Evolutionary conservation across 257 asterid species (phyloP).

Genomic region (Leonotis leonurus): DNA sequence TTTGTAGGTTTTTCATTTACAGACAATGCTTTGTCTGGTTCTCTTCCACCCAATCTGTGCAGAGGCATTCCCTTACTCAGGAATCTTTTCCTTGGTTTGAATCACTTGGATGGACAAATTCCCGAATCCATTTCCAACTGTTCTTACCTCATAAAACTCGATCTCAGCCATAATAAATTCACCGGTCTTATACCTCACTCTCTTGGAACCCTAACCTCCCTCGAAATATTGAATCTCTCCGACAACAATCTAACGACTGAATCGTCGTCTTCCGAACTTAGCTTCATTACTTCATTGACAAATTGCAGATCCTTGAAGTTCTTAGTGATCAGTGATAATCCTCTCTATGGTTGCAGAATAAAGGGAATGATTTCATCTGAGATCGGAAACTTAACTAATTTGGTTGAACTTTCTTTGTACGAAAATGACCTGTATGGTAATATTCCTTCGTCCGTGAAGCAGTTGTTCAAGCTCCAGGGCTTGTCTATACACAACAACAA

Average conservation of each 20-base stretch:
- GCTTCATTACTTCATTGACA: slow-evolving; percentile 23
- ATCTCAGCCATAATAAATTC: not conserved
- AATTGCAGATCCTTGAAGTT: slow-evolving; percentile 17
- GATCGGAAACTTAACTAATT: not conserved
- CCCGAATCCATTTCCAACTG: slow-evolving; percentile 25
- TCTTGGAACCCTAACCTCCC: slow-evolving; percentile 16
- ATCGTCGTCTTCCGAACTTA: not conserved
- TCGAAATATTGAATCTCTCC: not conserved
- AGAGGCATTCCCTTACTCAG: no score
- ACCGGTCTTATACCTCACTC: slow-evolving; percentile 18
- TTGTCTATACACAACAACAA: not conserved
- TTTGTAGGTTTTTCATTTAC: no score
- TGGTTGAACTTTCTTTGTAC: not conserved
- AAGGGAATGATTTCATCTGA: not conserved
- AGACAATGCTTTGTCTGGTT: slow-evolving; percentile 14
- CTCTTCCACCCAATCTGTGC: slow-evolving; percentile 7
- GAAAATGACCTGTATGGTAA: no score
- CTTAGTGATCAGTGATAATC: slow-evolving; percentile 1
- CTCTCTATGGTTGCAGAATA: not conserved
- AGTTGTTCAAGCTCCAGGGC: slow-evolving; percentile 9
- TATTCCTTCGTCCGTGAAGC: no score
- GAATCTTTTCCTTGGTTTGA: no score
- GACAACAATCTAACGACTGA: slow-evolving; percentile 12
- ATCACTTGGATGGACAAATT: slow-evolving; percentile 22
- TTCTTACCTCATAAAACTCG: slow-evolving; percentile 11